Percentiles rank a stretch among this genome's conserved stretches.
Evolutionary conservation across 306 rosid genomes (phyloP).

Genomic region (Lathyrus oleraceus): DNA sequence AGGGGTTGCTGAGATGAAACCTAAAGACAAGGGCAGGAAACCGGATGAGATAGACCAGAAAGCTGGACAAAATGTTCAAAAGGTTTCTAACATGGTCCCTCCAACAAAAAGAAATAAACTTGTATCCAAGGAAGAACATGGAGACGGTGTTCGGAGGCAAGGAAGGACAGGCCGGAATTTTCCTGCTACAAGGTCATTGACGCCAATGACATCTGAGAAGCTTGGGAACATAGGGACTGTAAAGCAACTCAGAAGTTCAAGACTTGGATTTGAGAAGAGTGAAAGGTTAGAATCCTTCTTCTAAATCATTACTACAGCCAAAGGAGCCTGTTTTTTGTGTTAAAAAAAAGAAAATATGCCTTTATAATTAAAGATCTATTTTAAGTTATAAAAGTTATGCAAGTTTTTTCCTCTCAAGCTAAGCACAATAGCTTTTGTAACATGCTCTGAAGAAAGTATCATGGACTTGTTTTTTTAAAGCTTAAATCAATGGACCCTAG

Average conservation of each 20-base stretch:
- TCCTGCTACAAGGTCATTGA: constrained; percentile 55
- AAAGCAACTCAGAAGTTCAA: constrained; percentile 85
- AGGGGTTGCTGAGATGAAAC: constrained; percentile 67
- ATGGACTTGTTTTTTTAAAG: neutral
- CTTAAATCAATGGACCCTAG: neutral
- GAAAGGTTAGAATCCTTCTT: constrained; percentile 57
- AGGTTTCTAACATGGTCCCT: constrained; percentile 53
- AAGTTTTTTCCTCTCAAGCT: neutral
- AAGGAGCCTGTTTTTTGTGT: neutral
- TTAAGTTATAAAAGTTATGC: constrained; percentile 2
- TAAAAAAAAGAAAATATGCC: neutral
- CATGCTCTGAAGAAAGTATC: neutral
- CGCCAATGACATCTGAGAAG: constrained; percentile 67
- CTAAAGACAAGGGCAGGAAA: constrained; percentile 68
- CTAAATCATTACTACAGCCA: constrained; percentile 3
- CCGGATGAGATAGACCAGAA: constrained; percentile 73
- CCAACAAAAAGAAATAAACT: constrained; percentile 66
- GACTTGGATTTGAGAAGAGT: constrained; percentile 68
- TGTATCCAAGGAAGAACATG: constrained; percentile 65
- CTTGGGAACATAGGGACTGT: constrained; percentile 63
- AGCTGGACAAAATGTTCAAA: constrained; percentile 64
- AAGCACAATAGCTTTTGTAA: neutral
- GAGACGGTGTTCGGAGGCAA: constrained; percentile 84
- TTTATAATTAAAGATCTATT: neutral
- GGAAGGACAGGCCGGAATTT: constrained; percentile 81